A percentile compares a stretch with the other conserved stretches of the same genome.
These are phyloP conservation scores for Xerocomellus amylosporus DNA, from an alignment of 768 basidiomycete species.

Conservation along the genomic window DNA sequence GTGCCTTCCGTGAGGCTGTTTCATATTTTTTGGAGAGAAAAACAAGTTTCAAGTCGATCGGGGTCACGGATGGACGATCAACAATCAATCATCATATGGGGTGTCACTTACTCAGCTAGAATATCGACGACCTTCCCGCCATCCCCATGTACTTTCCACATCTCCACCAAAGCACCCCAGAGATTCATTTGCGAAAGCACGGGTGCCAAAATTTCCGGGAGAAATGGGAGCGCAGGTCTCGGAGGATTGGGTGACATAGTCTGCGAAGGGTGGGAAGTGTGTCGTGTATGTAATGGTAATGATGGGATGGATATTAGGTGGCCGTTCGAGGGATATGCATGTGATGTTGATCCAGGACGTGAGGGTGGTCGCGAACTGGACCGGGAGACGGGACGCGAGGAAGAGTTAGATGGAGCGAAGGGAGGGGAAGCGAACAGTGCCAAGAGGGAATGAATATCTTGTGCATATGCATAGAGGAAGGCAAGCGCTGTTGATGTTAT, in stretches of 20 bases:
- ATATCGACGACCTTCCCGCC: conserved; percentile 22
- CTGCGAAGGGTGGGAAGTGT: conserved; percentile 11
- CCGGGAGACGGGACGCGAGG: conserved; percentile 21
- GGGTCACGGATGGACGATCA: neutral
- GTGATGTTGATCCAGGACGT: conserved; percentile 17
- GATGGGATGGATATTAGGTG: conserved; percentile 4
- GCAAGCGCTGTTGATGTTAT: conserved; percentile 31
- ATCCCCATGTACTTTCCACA: conserved; percentile 26
- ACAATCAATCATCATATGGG: neutral
- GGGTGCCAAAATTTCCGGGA: conserved; percentile 16
- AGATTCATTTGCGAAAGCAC: conserved; percentile 17
- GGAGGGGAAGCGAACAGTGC: conserved; percentile 16
- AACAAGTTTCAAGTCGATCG: neutral
- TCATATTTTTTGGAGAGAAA: neutral
- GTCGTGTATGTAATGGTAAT: conserved; percentile 7
- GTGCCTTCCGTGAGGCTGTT: conserved; percentile 28
- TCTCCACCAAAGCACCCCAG: conserved; percentile 27
- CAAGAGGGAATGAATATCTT: conserved; percentile 23
- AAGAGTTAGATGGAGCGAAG: neutral
- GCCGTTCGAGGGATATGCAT: conserved; percentile 4
- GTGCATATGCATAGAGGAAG: conserved; percentile 26
- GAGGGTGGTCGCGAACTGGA: conserved; percentile 24
- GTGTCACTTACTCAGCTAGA: conserved; percentile 24
- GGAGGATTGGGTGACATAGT: neutral
- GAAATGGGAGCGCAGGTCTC: conserved; percentile 15